Conservation (phyloP, 164 flowering plant genomes). For the Taxillus chinensis region DNA sequence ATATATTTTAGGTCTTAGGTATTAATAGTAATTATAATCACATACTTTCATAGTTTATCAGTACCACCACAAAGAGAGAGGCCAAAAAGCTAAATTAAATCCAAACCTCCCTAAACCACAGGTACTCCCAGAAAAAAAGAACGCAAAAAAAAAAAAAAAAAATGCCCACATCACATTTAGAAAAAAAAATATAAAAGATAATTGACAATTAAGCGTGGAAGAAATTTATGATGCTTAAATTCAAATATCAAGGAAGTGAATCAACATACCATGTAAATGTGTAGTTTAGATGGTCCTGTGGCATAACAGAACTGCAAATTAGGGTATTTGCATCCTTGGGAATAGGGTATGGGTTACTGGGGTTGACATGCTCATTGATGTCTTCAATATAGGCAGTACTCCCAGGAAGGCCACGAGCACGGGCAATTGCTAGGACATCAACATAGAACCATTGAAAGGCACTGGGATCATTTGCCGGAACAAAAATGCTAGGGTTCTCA, state of each 20-base stretch:
- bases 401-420: slow-evolving; percentile 60
- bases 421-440: slow-evolving; percentile 76
- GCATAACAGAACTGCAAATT: slow-evolving; percentile 87
- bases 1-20: too few relatives aligned
- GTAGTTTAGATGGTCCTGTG: slow-evolving; percentile 91
- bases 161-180: too few relatives aligned
- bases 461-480: slow-evolving; percentile 77
- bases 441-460: slow-evolving; percentile 88
- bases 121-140: too few relatives aligned
- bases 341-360: slow-evolving; percentile 78
- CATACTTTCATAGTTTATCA: too few relatives aligned
- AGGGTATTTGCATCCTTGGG: slow-evolving; percentile 73
- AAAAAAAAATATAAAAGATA: background rate
- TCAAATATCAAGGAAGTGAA: background rate
- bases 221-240: background rate
- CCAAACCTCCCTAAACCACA: too few relatives aligned
- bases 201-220: background rate
- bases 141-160: too few relatives aligned
- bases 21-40: too few relatives aligned
- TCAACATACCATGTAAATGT: slow-evolving; percentile 63
- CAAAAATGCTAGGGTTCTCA: slow-evolving; percentile 93
- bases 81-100: too few relatives aligned
- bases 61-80: too few relatives aligned
- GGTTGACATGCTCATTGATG: slow-evolving; percentile 54
- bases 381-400: slow-evolving; percentile 68